Conservation (phyloP, 345 rosid genomes). For the Citrus australasica region DNA sequence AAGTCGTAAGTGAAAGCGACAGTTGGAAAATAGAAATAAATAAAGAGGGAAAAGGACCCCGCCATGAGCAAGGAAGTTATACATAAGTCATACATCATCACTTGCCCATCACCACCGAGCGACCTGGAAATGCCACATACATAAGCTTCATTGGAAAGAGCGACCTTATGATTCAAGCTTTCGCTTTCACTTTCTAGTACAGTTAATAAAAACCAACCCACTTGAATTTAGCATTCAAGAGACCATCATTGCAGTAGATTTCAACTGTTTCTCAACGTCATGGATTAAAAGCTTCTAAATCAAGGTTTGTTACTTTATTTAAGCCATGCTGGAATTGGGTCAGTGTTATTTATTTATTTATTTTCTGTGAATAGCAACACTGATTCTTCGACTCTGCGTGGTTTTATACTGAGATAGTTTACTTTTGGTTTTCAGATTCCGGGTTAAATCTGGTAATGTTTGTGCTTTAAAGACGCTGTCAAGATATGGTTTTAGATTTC, state of each 20-base stretch:
- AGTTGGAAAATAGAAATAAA: slow-evolving; percentile 23
- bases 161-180: not conserved
- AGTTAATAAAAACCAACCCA: not conserved
- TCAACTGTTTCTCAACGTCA: not conserved
- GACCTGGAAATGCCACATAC: not conserved
- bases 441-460: not conserved
- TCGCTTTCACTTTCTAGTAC: not conserved
- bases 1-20: slow-evolving; percentile 31
- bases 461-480: not conserved
- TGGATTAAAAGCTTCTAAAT: not conserved
- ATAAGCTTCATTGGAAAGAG: not conserved
- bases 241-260: not conserved
- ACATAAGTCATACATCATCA: not conserved
- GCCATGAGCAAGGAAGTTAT: not conserved
- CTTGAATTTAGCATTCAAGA: not conserved
- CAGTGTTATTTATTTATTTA: not conserved
- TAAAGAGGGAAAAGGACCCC: not conserved
- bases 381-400: not conserved
- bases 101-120: slow-evolving; percentile 6
- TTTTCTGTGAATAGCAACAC: not conserved
- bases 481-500: not conserved
- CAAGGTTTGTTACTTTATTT: not conserved
- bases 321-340: not conserved
- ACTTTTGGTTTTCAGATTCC: not conserved
- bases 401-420: not conserved